A percentile compares a stretch with the other conserved stretches of the same genome.
Evolutionary conservation across 2,329 filamentous ascomycete genomes (phyloP).

Genomic region (Beauveria scarabaeidicola): DNA sequence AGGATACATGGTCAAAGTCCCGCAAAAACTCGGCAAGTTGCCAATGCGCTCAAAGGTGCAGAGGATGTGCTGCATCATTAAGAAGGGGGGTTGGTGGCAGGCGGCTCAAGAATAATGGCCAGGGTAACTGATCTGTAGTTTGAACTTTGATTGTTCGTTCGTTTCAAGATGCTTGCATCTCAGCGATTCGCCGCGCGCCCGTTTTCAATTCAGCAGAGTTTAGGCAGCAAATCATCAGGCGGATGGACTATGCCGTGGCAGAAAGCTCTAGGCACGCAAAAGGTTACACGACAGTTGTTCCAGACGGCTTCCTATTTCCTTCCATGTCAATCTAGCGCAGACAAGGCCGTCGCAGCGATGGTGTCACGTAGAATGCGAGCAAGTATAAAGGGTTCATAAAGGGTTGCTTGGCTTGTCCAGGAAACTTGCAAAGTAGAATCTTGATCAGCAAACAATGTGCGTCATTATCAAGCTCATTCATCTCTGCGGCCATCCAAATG

Average conservation of each 20-base stretch:
- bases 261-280: not conserved
- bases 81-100: too few species aligned
- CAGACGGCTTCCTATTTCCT: not conserved
- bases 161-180: not conserved
- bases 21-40: too few species aligned
- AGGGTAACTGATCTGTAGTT: not conserved
- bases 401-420: not conserved
- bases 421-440: not conserved
- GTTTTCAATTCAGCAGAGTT: not conserved
- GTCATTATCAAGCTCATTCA: not conserved
- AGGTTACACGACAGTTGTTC: not conserved
- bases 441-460: not conserved
- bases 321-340: not conserved
- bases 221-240: conserved; percentile 1
- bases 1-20: too few species aligned
- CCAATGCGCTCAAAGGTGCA: too few species aligned
- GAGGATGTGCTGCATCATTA: too few species aligned
- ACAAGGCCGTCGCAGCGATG: not conserved
- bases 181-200: not conserved
- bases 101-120: too few species aligned
- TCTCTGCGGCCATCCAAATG: not conserved
- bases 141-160: not conserved
- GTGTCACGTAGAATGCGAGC: not conserved
- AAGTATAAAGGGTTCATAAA: not conserved
- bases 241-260: not conserved